Percentiles rank a stretch among this genome's conserved stretches.
These are phyloP conservation scores for Sugiyamaella grinbergsii DNA, from an alignment of 1,139 yeast species.

Conservation along the genomic window DNA sequence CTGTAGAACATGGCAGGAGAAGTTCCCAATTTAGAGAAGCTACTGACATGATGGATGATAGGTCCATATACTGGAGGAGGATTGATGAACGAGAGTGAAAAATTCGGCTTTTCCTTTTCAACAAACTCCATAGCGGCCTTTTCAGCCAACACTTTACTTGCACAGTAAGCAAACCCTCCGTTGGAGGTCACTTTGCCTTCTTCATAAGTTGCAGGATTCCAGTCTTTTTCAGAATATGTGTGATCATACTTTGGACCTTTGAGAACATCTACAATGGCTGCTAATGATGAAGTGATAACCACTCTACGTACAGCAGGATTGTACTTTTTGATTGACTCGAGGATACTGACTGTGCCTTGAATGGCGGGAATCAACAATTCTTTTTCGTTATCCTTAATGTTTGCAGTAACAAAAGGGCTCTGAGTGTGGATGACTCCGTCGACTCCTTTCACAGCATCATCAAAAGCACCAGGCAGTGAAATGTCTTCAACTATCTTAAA, in stretches of 20 bases:
- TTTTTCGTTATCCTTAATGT: constrained; percentile 32
- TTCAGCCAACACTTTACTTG: constrained; percentile 48
- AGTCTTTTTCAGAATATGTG: constrained; percentile 44
- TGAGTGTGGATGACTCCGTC: constrained; percentile 2
- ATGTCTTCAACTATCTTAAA: constrained; percentile 49
- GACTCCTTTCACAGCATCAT: constrained; percentile 46
- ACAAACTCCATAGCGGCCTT: constrained; percentile 48
- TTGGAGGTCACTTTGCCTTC: constrained; percentile 38
- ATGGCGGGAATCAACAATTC: constrained; percentile 51
- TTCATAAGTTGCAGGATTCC: constrained; percentile 51
- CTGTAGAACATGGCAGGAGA: constrained; percentile 40
- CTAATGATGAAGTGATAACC: constrained; percentile 58
- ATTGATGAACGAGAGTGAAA: constrained; percentile 47
- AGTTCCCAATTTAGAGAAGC: constrained; percentile 25
- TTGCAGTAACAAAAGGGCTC: neutral
- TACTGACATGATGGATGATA: constrained; percentile 25
- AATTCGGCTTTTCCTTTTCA: constrained; percentile 43
- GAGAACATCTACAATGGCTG: constrained; percentile 41
- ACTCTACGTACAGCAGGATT: constrained; percentile 51
- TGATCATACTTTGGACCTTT: constrained; percentile 32
- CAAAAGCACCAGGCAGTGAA: constrained; percentile 52
- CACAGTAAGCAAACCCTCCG: constrained; percentile 40
- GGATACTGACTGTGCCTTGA: constrained; percentile 50
- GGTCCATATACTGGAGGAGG: constrained; percentile 58
- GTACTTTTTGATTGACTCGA: constrained; percentile 45